Evolutionary conservation across 2,329 filamentous ascomycete genomes (phyloP).

Genomic region (Xylaria sp.): DNA sequence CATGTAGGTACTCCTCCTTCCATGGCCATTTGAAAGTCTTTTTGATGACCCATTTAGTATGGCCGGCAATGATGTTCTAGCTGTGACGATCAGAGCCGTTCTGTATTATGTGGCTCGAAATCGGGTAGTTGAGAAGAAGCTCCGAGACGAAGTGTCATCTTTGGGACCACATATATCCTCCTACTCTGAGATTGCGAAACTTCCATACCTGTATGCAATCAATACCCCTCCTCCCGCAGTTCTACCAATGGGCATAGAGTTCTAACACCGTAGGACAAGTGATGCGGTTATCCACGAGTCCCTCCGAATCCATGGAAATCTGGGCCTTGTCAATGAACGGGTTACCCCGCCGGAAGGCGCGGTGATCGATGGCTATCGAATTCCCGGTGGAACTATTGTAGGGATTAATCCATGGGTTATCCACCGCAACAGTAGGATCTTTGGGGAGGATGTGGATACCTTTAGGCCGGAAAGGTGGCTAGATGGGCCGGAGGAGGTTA

Average conservation of each 20-base stretch:
- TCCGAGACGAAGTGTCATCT: slow-evolving; percentile 14
- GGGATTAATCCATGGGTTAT: slow-evolving; percentile 22
- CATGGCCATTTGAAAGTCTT: no score
- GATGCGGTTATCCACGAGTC: slow-evolving; percentile 27
- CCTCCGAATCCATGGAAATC: slow-evolving; percentile 1
- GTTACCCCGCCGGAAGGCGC: not conserved
- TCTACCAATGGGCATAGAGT: no score
- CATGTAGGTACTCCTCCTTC: slow-evolving; percentile 7
- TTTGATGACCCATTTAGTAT: no score
- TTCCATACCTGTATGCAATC: slow-evolving; percentile 26
- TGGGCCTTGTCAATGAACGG: slow-evolving; percentile 14
- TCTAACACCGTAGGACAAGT: no score
- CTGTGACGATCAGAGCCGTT: slow-evolving; percentile 16
- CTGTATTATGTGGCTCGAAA: slow-evolving; percentile 24
- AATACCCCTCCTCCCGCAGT: no score
- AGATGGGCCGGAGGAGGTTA: not conserved
- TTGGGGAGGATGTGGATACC: slow-evolving; percentile 12
- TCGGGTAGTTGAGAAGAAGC: not conserved
- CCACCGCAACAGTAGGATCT: slow-evolving; percentile 7
- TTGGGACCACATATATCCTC: no score
- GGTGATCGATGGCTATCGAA: not conserved
- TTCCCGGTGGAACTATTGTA: slow-evolving; percentile 18
- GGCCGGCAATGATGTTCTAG: slow-evolving; percentile 25
- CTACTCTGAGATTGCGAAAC: slow-evolving; percentile 14
- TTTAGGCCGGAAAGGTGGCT: slow-evolving; percentile 24